Conservation (phyloP, 345 rosid species). For the Gossypium thurberi region DNA sequence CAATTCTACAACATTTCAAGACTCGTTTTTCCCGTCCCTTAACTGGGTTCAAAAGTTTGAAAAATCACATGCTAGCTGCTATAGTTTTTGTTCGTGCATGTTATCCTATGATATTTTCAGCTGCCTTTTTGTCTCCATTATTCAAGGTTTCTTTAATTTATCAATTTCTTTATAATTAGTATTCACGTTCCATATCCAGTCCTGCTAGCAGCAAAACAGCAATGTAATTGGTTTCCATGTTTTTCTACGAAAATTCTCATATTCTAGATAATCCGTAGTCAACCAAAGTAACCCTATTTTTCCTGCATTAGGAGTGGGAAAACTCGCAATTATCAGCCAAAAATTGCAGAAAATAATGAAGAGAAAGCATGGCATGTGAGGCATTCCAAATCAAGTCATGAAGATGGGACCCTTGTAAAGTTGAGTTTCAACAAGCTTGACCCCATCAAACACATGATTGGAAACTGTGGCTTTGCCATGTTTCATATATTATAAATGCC, state of each 20-base stretch:
- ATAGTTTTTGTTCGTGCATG: too few relatives aligned
- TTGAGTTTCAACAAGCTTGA: background rate
- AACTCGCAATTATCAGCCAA: background rate
- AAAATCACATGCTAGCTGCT: too few relatives aligned
- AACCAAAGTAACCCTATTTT: background rate
- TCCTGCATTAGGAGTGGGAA: background rate
- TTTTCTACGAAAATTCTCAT: too few relatives aligned
- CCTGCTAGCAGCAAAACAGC: too few relatives aligned
- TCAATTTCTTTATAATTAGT: too few relatives aligned
- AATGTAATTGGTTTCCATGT: too few relatives aligned
- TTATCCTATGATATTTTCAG: too few relatives aligned
- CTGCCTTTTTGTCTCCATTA: too few relatives aligned
- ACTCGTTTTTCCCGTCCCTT: too few relatives aligned
- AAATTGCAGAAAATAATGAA: background rate
- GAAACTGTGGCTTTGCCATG: constrained; percentile 5
- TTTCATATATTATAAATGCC: background rate
- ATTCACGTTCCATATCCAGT: too few relatives aligned
- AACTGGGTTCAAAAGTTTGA: background rate
- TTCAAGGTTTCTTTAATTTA: too few relatives aligned
- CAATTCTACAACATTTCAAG: background rate
- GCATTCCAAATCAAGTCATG: background rate
- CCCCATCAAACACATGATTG: background rate
- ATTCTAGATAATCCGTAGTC: too few relatives aligned
- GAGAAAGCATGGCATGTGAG: background rate
- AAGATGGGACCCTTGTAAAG: background rate